Base-by-base conservation (phyloP, 768 basidiomycete species). In the Rhizopogon vinicolor region DNA sequence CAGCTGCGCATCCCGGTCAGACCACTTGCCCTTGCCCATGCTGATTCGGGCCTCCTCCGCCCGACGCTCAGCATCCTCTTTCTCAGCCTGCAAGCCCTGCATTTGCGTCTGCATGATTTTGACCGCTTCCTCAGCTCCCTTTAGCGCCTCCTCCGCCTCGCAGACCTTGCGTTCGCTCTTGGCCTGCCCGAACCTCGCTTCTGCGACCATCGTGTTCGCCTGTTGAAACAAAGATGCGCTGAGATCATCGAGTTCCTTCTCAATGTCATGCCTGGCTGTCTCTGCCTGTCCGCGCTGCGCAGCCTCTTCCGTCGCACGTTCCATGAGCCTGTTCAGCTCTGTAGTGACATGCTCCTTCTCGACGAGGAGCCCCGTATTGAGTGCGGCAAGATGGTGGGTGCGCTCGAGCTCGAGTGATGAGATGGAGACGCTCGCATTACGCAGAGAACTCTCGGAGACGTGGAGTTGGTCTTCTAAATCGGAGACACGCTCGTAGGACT, bases 121-220 rank as follows among this genome's bases (percentile, higher is more conserved):
- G 33, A 96, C 89, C 4, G 87, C 88, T 57, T 93, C 90, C 69
- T 96, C 94, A 0, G 93, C 90, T n/a, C 84, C 82, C 61, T 80
- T 84, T 56, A 95, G 69, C 8, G 91, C 87, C 22, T 77, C 75
- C 69, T 96, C 91, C 10, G 91, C 85, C 33, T 85, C 84, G 56
- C 82, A 81, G 2, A 87, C 84, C 64, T 91, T 89, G 41, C 85
- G 78, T 64, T 93, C 80, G 76, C 89, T 86, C 58, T 68, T 74
- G 4, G 87, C 85, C 37, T 78, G 74, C 14, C 68, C 74, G 57
- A 85, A 79, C 14, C 94, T 82, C 19, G 95, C 96, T 66, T 93
- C 89, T 0, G 91, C 93, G n/a, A 98, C 96, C 97, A 99, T 99
- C 6, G 81, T 86, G 68, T 99, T 98, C 6, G 96, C 96, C 72